Evolutionary conservation across 2,329 filamentous ascomycete genomes (phyloP).

Genomic region (Decorospora gaudefroyi): DNA sequence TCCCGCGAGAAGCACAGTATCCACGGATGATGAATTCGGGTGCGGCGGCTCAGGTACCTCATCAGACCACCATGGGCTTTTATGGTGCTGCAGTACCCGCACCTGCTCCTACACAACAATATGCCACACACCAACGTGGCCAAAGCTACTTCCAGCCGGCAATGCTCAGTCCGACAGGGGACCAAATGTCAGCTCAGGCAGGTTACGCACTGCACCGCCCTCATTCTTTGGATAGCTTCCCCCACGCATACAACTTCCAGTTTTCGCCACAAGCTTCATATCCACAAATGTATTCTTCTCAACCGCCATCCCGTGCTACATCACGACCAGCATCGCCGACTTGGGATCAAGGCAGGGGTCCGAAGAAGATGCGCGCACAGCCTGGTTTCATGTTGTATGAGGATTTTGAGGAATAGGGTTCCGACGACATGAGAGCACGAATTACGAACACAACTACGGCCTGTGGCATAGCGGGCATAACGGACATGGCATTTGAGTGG

Average conservation of each 20-base stretch:
- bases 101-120: slow-evolving; percentile 16
- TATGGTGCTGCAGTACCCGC: slow-evolving; percentile 13
- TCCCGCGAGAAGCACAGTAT: slow-evolving; percentile 23
- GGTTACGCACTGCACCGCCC: slow-evolving; percentile 31
- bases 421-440: slow-evolving; percentile 22
- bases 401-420: slow-evolving; percentile 21
- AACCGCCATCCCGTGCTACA: slow-evolving; percentile 30
- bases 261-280: slow-evolving; percentile 24
- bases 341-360: slow-evolving; percentile 33
- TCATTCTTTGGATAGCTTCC: slow-evolving; percentile 34
- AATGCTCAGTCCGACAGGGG: slow-evolving; percentile 30
- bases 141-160: slow-evolving; percentile 28
- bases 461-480: slow-evolving; percentile 11
- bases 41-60: slow-evolving; percentile 14
- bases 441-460: slow-evolving; percentile 20
- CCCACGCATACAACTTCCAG: slow-evolving; percentile 26
- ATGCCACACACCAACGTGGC: slow-evolving; percentile 25
- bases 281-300: slow-evolving; percentile 33
- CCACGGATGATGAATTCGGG: slow-evolving; percentile 16
- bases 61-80: slow-evolving; percentile 19
- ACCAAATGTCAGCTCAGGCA: slow-evolving; percentile 20
- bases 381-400: slow-evolving; percentile 27
- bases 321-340: slow-evolving; percentile 37
- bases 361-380: slow-evolving; percentile 29
- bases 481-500: slow-evolving; percentile 20